Base-by-base conservation (phyloP, 176 grass and related monocot genomes). In the Calamus simplicifolius region DNA sequence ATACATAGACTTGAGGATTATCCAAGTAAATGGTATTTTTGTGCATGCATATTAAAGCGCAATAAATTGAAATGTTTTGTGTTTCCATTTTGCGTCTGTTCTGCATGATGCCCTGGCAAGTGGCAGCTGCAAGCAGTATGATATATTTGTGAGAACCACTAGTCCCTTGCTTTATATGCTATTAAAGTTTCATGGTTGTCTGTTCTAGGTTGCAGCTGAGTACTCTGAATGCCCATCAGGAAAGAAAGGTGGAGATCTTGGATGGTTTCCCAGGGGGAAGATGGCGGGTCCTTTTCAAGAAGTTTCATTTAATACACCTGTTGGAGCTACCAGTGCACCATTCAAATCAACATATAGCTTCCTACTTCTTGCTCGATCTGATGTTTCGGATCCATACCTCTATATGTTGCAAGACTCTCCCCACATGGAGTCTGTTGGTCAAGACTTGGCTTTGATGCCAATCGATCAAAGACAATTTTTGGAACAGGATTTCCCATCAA, bases 211-310 rank as follows among this genome's bases (percentile, higher is more conserved):
- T 57, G 87, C 93, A 13, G 57, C 82, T 53, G 92, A 97, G 58
- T 97, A 70, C 52, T 97, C 93, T 25, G 87, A 91, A 72, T 97
- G 93, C 62, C 87, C 93, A 56, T 97, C 93, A 50, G 87, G 81
- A 30, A 97, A 97, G 84, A 88, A 97, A 87, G 92, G 87, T 60
- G 92, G 87, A 67, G 92, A 97, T 61, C 83, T 97, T 67, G 92
- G 92, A 49, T 97, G 92, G 92, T 97, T 97, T 62, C 87, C 93
- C 0, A 82, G 93, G 3, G 87, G 93, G 12, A 91, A 97, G 82
- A 97, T 97, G 93, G 93, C 93, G 51, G 87, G 93, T 0, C 93
- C 84, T 78, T 97, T 97, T 64, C 84, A 97, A 70, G 93, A 97
- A 49, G 87, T 97, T 73, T 87, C 93, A 30, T 97, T 88, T 48